Evolutionary conservation across 2,329 filamentous ascomycete species (phyloP), one percentile per base, ranked within the genome.

Genomic region (Ambrosiella xylebori): DNA sequence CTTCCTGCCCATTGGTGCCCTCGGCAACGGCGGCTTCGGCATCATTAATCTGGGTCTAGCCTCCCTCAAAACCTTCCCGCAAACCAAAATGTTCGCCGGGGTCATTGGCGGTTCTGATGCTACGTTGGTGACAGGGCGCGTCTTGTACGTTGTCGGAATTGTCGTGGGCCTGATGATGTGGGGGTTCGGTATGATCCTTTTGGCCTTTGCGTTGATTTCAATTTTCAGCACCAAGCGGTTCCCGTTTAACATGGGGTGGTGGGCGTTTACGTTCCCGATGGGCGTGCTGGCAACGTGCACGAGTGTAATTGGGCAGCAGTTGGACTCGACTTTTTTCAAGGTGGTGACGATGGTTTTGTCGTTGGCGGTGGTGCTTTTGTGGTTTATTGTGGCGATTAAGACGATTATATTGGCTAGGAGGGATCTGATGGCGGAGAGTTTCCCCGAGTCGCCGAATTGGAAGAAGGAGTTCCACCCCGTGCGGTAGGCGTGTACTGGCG

Each of bases 1-100:
- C 6, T 84, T 86, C 63, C 69, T 87, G 0, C 83, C 84, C 0
- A 71, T 86, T 0, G 82, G 84, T 0, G 82, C 83, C 0, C 68
- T 85, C 0, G 82, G 82, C 0, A 80, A 84, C 66, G 83, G 82
- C 12, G 81, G 79, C 1, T 86, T 78, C 64, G 76, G 72, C 54
- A 74, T 76, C 45, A 72, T 77, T 66, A 73, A 77, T 62, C 68
- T 74, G 2, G 78, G 77, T 6, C 71, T 72, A 52, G 72, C 75
- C 2, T 74, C 77, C 3, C 63, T 74, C 54, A 63, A 65, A 2
- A 59, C 74, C 2, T 65, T 76, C 17, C 71, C 71, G 0, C 57
- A 68, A 47, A 72, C 68, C 1, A 65, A 62, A 56, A 69, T 70
- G 0, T 78, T 84, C 15, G 35, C 61, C 7, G 44, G 15, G 66